These are phyloP conservation scores for Talaromyces adpressus DNA, from an alignment of 495 filamentous ascomycete genomes.

Conservation along the genomic window DNA sequence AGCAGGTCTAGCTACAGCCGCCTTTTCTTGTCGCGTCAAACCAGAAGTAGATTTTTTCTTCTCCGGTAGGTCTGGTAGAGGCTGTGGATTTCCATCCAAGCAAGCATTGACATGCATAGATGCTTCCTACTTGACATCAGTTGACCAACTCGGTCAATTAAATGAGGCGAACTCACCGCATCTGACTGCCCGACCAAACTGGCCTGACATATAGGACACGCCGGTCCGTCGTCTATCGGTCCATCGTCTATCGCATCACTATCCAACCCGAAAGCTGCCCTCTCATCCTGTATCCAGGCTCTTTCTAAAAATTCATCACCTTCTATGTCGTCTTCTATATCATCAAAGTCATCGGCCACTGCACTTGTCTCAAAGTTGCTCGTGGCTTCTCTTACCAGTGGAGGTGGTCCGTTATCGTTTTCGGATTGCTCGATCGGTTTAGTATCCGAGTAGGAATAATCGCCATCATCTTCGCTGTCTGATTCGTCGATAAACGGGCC, in stretches of 20 bases:
- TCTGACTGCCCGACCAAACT: constrained; percentile 53
- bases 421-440: not conserved
- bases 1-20: constrained; percentile 64
- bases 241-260: constrained; percentile 15
- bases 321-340: constrained; percentile 47
- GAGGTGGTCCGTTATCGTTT: constrained; percentile 17
- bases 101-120: constrained; percentile 84
- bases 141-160: not conserved
- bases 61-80: constrained; percentile 37
- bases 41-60: constrained; percentile 17
- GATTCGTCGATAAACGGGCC: constrained; percentile 63
- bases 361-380: constrained; percentile 36
- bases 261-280: constrained; percentile 15
- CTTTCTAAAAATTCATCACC: constrained; percentile 38
- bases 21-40: constrained; percentile 52
- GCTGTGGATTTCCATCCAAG: constrained; percentile 69
- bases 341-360: constrained; percentile 53
- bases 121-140: constrained; percentile 36
- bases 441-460: not conserved
- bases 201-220: constrained; percentile 72
- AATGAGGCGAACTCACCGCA: constrained; percentile 29
- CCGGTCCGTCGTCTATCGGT: constrained; percentile 12
- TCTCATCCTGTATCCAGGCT: constrained; percentile 21
- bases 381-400: constrained; percentile 51
- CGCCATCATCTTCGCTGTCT: constrained; percentile 47